These are phyloP conservation scores for Orbilia brochopaga DNA, from an alignment of 2,329 filamentous ascomycete species.

Conservation along the genomic window DNA sequence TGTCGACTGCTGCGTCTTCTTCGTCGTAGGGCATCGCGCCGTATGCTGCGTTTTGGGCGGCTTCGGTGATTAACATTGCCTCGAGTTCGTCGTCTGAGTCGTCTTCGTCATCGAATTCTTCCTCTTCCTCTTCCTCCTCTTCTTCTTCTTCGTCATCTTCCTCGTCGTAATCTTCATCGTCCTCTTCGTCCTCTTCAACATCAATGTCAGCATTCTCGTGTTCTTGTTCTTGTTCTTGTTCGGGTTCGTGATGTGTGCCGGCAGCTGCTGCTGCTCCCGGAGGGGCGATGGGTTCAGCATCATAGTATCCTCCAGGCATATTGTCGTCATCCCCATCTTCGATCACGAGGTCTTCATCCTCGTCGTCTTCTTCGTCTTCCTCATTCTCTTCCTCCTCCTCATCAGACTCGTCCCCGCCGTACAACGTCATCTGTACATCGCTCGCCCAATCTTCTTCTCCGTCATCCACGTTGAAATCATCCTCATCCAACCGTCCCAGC, in stretches of 20 bases:
- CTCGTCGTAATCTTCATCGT: too few species aligned
- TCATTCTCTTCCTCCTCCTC: slow-evolving; percentile 37
- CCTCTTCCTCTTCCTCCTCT: neutral
- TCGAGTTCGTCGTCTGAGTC: neutral
- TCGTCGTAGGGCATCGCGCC: slow-evolving; percentile 14
- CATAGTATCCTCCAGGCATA: too few species aligned
- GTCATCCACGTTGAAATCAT: slow-evolving; percentile 13
- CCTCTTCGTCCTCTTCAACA: too few species aligned
- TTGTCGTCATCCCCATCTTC: slow-evolving; percentile 25
- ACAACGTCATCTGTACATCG: slow-evolving; percentile 41
- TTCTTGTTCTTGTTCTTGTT: too few species aligned
- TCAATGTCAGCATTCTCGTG: too few species aligned
- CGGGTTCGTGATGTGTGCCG: too few species aligned
- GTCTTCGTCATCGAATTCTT: neutral
- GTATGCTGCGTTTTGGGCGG: slow-evolving; percentile 29
- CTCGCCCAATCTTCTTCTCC: slow-evolving; percentile 46
- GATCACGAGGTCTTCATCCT: slow-evolving; percentile 47
- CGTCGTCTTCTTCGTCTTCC: slow-evolving; percentile 28
- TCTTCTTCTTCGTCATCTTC: too few species aligned
- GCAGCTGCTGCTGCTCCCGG: too few species aligned
- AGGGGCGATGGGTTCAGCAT: too few species aligned
- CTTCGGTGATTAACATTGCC: slow-evolving; percentile 14
- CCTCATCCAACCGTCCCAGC: slow-evolving; percentile 3
- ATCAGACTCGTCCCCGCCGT: slow-evolving; percentile 35
- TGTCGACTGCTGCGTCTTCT: neutral